Conservation (phyloP, 805 yeast species). For the Wickerhamiella kurtzmanii region DNA sequence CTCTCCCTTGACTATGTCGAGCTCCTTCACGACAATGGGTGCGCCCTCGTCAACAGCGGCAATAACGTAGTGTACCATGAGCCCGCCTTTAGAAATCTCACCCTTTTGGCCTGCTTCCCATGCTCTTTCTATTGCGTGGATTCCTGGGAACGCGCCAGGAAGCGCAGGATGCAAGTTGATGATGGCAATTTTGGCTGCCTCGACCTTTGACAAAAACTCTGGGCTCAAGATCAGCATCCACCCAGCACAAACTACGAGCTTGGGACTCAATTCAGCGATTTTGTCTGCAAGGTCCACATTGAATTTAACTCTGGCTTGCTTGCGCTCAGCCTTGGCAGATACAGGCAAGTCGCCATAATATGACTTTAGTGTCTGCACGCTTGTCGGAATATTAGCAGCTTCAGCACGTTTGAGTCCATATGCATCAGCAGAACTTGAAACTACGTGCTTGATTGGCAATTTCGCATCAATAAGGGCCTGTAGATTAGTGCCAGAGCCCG, state of each 20-base stretch:
- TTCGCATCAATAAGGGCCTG: constrained; percentile 85
- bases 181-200: constrained; percentile 50
- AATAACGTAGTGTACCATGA: constrained; percentile 95
- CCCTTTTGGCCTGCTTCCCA: constrained; percentile 92
- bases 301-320: constrained; percentile 51
- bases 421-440: constrained; percentile 78
- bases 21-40: constrained; percentile 71
- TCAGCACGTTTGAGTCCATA: constrained; percentile 74
- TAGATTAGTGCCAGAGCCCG: constrained; percentile 91
- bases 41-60: constrained; percentile 90
- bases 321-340: constrained; percentile 45
- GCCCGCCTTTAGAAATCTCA: constrained; percentile 62
- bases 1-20: constrained; percentile 60
- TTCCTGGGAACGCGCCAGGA: constrained; percentile 95
- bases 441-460: constrained; percentile 52
- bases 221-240: constrained; percentile 92
- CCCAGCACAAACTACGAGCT: constrained; percentile 91
- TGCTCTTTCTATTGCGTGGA: constrained; percentile 91
- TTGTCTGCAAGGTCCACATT: constrained; percentile 65
- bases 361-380: constrained; percentile 51
- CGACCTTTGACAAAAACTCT: constrained; percentile 54
- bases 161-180: constrained; percentile 94
- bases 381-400: constrained; percentile 53
- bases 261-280: constrained; percentile 51
- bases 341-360: constrained; percentile 69